Evolutionary conservation across 2,329 filamentous ascomycete species (phyloP).

Genomic region (Colletotrichum camelliae): DNA sequence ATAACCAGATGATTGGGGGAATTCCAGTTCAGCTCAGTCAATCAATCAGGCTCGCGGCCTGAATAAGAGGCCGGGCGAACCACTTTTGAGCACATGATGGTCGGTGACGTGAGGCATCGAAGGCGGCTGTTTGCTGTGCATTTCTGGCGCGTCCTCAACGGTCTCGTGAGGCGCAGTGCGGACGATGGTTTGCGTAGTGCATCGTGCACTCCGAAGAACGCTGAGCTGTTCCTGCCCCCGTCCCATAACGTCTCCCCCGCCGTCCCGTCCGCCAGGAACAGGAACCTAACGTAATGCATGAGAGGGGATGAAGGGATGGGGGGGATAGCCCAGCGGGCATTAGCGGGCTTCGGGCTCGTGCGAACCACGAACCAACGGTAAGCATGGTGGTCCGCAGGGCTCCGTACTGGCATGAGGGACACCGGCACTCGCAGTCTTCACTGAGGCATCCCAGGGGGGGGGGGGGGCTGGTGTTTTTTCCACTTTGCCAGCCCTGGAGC

Average conservation of each 20-base stretch:
- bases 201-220: conserved; percentile 5
- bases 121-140: conserved; percentile 1
- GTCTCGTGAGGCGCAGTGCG: conserved; percentile 14
- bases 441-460: not conserved
- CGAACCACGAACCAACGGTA: conserved; percentile 5
- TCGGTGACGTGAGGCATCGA: conserved; percentile 11
- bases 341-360: not conserved
- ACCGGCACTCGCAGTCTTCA: not conserved
- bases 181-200: not conserved
- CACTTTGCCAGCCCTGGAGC: not conserved
- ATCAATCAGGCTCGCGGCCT: not conserved
- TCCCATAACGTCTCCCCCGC: not conserved
- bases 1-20: not conserved
- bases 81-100: conserved; percentile 7
- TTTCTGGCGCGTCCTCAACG: not conserved
- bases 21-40: not conserved
- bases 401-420: not conserved
- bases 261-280: not conserved
- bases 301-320: not conserved
- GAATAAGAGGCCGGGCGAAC: conserved; percentile 2
- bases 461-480: not conserved
- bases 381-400: not conserved
- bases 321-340: not conserved
- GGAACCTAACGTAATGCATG: not conserved
- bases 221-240: not conserved